A percentile compares a stretch with the other conserved stretches of the same genome.
These are phyloP conservation scores for Phytophthora ohioensis DNA, from an alignment of 352 stramenopile genomes.

Conservation along the genomic window DNA sequence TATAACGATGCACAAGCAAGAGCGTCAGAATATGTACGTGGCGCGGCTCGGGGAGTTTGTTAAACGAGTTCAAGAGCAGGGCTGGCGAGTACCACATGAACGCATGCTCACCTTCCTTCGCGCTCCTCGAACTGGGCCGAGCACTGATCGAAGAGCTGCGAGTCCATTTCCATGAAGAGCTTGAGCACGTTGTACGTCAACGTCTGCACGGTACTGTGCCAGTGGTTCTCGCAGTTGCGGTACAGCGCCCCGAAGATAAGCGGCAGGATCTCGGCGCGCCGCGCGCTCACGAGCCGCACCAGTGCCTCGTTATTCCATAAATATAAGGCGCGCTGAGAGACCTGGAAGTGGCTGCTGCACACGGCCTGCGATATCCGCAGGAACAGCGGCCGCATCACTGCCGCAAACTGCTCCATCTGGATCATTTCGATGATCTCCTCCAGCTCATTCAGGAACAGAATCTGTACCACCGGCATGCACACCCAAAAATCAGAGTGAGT, in stretches of 20 bases:
- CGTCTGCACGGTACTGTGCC: conserved; percentile 94
- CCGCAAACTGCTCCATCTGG: conserved; percentile 78
- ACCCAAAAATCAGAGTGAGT: conserved; percentile 26
- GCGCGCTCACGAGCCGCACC: conserved; percentile 94
- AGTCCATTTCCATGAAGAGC: conserved; percentile 90
- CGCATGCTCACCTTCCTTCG: conserved; percentile 55
- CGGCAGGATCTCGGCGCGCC: conserved; percentile 94
- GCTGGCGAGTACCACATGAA: conserved; percentile 9
- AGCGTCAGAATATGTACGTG: conserved; percentile 10
- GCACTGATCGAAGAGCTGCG: conserved; percentile 87
- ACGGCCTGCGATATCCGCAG: conserved; percentile 87
- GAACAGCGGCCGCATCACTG: conserved; percentile 82
- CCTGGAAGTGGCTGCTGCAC: conserved; percentile 96
- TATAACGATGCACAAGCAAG: conserved; percentile 3
- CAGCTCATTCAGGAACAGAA: conserved; percentile 98
- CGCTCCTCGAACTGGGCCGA: conserved; percentile 68
- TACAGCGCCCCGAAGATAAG: conserved; percentile 94
- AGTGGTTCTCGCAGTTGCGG: conserved; percentile 94
- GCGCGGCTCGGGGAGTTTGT: conserved; percentile 2
- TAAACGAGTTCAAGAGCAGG: conserved; percentile 30
- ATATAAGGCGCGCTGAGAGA: conserved; percentile 97
- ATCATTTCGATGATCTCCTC: conserved; percentile 99
- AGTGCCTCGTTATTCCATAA: conserved; percentile 99
- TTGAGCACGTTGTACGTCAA: conserved; percentile 87
- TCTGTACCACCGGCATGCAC: conserved; percentile 54